phyloP scores from a whole-genome alignment of 352 stramenopile genomes.

The Phytophthora niederhauseri region DNA sequence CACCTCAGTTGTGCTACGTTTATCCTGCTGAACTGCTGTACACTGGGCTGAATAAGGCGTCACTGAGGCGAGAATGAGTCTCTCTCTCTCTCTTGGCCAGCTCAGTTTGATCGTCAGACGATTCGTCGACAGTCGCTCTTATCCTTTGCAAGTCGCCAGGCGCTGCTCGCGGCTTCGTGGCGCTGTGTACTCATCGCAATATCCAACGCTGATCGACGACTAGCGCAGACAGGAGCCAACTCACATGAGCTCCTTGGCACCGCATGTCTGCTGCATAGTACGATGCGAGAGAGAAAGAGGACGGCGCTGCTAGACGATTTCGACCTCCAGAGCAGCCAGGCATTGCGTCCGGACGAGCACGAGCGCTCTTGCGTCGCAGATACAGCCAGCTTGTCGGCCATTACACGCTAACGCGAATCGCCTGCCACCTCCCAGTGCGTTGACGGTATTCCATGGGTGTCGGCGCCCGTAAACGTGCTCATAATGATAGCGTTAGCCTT shows the following conservation, averaged over 20 bases:
- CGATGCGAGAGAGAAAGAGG: neutral
- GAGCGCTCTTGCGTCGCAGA: constrained; percentile 8
- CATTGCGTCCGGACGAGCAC: neutral
- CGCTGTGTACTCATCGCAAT: neutral
- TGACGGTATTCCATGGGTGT: constrained; percentile 9
- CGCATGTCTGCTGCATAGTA: neutral
- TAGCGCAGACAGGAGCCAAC: neutral
- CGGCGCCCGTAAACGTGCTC: neutral
- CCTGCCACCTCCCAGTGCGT: constrained; percentile 21
- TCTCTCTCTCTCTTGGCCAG: neutral
- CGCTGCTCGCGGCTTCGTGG: neutral
- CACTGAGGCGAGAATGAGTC: neutral
- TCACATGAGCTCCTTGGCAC: neutral
- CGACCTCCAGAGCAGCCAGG: neutral
- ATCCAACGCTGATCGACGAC: neutral
- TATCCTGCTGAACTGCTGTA: neutral
- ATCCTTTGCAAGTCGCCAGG: neutral
- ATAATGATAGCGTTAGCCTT: neutral
- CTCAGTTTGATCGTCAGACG: neutral
- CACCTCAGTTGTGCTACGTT: neutral
- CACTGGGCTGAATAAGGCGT: neutral
- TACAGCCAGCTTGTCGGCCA: constrained; percentile 1
- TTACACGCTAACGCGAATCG: constrained; percentile 5
- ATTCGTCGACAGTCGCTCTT: constrained; percentile 1
- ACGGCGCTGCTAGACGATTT: neutral